Conservation (phyloP, 148 eudicot species). For the Dianthus caryophyllus region DNA sequence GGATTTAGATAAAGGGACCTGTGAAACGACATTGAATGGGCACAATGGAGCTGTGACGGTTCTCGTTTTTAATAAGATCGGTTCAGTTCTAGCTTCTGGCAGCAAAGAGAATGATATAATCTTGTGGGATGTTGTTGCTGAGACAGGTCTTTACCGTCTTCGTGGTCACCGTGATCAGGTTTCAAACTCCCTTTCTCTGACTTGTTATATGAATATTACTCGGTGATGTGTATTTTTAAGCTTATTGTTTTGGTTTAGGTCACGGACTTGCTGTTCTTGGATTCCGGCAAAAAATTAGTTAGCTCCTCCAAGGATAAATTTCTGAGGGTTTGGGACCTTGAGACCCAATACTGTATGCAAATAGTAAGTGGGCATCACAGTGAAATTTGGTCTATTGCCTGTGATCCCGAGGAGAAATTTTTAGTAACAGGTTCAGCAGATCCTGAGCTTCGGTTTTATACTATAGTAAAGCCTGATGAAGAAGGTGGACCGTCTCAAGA, state of each 20-base stretch:
- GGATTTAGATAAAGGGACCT: slow-evolving; percentile 65
- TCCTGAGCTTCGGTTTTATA: slow-evolving; percentile 74
- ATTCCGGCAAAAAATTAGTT: slow-evolving; percentile 71
- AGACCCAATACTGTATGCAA: no score
- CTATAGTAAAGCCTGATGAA: slow-evolving; percentile 40
- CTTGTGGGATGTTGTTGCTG: slow-evolving; percentile 89
- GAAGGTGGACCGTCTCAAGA: slow-evolving; percentile 31
- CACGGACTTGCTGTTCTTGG: slow-evolving; percentile 83
- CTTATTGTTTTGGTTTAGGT: slow-evolving; percentile 41
- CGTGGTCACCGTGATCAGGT: slow-evolving; percentile 99
- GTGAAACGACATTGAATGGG: slow-evolving; percentile 94
- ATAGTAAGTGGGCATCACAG: no score
- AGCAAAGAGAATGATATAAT: no score
- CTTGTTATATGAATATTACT: background rate
- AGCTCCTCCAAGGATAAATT: slow-evolving; percentile 95
- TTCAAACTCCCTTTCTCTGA: slow-evolving; percentile 2
- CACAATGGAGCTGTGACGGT: slow-evolving; percentile 84
- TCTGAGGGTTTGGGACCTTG: slow-evolving; percentile 96
- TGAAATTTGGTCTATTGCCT: no score
- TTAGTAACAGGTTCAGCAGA: no score
- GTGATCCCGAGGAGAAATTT: no score
- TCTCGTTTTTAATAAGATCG: slow-evolving; percentile 69
- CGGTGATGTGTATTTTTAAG: background rate
- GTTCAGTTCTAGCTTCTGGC: no score
- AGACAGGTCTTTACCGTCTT: slow-evolving; percentile 88